Evolutionary conservation across 306 rosid species (phyloP), one percentile per base, ranked within the genome.

Genomic region (Notholithocarpus densiflorus): DNA sequence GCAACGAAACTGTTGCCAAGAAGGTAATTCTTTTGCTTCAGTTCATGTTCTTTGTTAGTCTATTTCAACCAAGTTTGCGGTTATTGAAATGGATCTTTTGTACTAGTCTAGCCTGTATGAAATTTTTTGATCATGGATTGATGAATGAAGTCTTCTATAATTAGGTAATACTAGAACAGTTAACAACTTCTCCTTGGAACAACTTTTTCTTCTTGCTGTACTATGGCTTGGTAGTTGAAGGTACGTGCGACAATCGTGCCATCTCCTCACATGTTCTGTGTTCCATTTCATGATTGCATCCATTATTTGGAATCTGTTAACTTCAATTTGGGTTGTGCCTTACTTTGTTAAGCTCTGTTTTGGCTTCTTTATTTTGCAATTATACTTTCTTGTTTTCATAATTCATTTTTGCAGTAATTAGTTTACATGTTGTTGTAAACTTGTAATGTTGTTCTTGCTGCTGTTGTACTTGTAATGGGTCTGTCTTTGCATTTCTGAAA

Each of bases 141-240:
- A 84, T 83, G 76, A 74, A 40, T 78, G 76, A 15, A 83, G 66
- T 53, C 26, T 75, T 70, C 54, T 72, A 17, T 80, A 68, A 66
- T 83, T 73, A 94, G 98, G 97, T 94, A 74, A 68, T 92, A 82
- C 84, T 94, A 87, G 98, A 94, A 80, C 98, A 94, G 78, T 76
- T 88, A 60, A 92, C 93, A 53, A 72, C 90, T 66, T 91, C 95
- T 81, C 98, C 97, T 43, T 94, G 97, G 97, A 91, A 89, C 86
- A 94, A 92, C 91, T 10, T 91, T 32, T 77, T 92, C 54, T 94
- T 92, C 89, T 84, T 94, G 95, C 81, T 90, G 82, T 94, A 91
- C 84, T 94, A 88, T 89, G 98, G 97, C 79, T 81, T 92, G 91
- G 87, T 94, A 56, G 85, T 94, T 74, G 98, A 94, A 92, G 97